Conservation (phyloP, 495 filamentous ascomycete species). For the Penicillium subrubescens region DNA sequence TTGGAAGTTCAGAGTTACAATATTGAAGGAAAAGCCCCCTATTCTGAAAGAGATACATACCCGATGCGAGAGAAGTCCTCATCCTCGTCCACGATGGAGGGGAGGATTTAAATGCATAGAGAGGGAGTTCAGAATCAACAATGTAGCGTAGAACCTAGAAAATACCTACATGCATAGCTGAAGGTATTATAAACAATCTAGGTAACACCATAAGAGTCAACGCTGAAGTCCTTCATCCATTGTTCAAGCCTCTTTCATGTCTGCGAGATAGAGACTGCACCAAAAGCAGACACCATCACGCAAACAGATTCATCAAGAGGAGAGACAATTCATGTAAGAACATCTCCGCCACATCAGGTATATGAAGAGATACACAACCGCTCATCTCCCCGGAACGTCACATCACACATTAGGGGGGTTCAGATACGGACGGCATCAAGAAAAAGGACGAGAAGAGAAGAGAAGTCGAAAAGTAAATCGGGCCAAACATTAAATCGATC, state of each 20-base stretch:
- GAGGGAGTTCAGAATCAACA: background rate
- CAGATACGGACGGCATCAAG: background rate
- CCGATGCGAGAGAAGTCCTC: conserved; percentile 9
- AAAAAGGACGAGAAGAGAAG: conserved; percentile 1
- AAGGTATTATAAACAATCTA: background rate
- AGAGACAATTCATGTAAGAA: background rate
- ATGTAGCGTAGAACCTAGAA: background rate
- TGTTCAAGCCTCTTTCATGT: background rate
- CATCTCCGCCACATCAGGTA: background rate
- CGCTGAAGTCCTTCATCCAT: background rate
- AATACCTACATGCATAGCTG: background rate
- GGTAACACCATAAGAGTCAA: background rate
- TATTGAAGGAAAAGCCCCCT: conserved; percentile 15
- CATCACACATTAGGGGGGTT: background rate
- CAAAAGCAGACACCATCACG: conserved; percentile 5
- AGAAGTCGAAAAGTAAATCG: conserved; percentile 7
- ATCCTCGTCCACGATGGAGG: background rate
- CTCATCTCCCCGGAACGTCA: background rate
- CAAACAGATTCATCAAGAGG: background rate
- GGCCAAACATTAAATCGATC: conserved; percentile 42
- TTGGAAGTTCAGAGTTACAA: conserved; percentile 24
- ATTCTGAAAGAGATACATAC: conserved; percentile 16
- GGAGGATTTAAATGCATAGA: background rate
- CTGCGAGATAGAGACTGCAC: background rate
- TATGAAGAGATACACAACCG: background rate